Evolutionary conservation across 805 yeast species (phyloP), one percentile per base, ranked within the genome.

Genomic region (Metschnikowia lochheadii): DNA sequence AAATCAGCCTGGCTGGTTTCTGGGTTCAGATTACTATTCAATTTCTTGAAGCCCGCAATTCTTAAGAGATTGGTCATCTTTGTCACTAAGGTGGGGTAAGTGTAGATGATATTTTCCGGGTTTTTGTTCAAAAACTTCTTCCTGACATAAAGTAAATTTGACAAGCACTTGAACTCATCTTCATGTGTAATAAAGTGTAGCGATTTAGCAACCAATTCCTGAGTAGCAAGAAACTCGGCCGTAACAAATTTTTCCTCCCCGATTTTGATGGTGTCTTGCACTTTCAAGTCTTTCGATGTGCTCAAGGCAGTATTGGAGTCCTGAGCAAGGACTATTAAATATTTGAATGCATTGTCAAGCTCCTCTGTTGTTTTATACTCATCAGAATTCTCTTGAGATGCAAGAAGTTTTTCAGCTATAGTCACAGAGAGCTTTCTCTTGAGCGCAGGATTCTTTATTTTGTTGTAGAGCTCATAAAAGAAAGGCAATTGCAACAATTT

Each of bases 71-170:
- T 78, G 58, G 89, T 72, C 18, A 84, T 78, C 46, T 76, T 76
- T 47, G 82, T 76, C 26, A 90, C 79, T 39, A 92, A 68, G 1
- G 96, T 79, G 3, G 96, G 96, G 63, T 84, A 87, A 0, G 94
- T 85, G 62, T 76, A 82, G 53, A 77, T 77, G 40, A 83, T 77
- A 56, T 83, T 81, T 33, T 66, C 70, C 1, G 76, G 75, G n/a
- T 85, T 85, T 34, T 77, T 76, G 46, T 75, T 66, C 48, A 87
- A 72, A 39, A 77, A 76, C 51, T 73, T 75, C 52, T 68, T 72
- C 44, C 71, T 60, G 35, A 72, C 60, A 49, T 70, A 66, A 55
- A 68, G 61, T 54, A 73, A 65, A 42, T 65, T 63, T 17, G 67
- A 58, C 34, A 73, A 59, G 47, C 58, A 67, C 41, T 63, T 63